Evolutionary conservation across 441 rosid species (phyloP).

Genomic region (Pelargonium citronellum): DNA sequence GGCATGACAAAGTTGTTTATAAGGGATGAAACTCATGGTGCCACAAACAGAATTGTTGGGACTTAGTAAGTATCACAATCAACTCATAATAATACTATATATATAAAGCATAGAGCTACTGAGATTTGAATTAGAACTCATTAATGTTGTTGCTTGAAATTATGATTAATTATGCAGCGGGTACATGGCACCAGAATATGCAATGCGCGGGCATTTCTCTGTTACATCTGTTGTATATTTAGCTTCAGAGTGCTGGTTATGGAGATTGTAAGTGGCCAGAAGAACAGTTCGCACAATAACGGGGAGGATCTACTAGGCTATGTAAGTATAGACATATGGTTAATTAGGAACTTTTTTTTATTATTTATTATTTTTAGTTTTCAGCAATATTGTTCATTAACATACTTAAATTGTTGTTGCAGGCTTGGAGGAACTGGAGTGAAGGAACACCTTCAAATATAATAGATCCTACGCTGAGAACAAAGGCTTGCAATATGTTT

Average conservation of each 20-base stretch:
- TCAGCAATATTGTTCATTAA: no score
- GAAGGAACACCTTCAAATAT: slow-evolving; percentile 27
- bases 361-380: no score
- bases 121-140: not conserved
- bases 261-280: slow-evolving; percentile 28
- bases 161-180: slow-evolving; percentile 17
- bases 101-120: not conserved
- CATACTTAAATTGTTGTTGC: not conserved
- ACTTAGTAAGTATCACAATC: slow-evolving; percentile 38
- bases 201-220: slow-evolving; percentile 37
- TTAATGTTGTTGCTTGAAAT: not conserved
- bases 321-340: slow-evolving; percentile 14
- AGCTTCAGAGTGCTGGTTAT: slow-evolving; percentile 38
- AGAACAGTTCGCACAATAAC: slow-evolving; percentile 6
- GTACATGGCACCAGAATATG: slow-evolving; percentile 23
- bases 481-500: no score
- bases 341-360: no score
- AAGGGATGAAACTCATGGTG: slow-evolving; percentile 30
- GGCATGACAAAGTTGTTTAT: slow-evolving; percentile 45
- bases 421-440: slow-evolving; percentile 48
- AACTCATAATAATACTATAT: not conserved
- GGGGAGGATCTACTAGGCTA: slow-evolving; percentile 23
- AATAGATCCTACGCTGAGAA: slow-evolving; percentile 25
- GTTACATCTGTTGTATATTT: slow-evolving; percentile 39
- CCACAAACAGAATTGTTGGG: slow-evolving; percentile 37